Percentiles rank a stretch among this genome's conserved stretches.
Evolutionary conservation across 2,329 filamentous ascomycete genomes (phyloP).

Genomic region (Raffaelea ambrosiae): DNA sequence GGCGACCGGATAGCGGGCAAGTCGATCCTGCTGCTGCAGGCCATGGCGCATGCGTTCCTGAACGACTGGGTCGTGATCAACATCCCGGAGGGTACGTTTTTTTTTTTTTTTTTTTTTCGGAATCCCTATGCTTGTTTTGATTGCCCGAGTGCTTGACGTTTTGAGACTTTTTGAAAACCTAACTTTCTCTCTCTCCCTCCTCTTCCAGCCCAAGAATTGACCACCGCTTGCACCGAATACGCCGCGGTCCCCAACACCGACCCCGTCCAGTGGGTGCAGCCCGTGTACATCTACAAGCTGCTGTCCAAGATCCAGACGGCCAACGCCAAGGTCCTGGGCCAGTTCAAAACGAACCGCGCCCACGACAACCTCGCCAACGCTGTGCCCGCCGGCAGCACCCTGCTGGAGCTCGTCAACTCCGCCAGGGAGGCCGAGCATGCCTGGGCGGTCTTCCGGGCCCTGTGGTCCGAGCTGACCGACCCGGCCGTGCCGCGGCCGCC

Average conservation of each 20-base stretch:
- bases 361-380: constrained; percentile 44
- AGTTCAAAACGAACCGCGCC: constrained; percentile 33
- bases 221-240: constrained; percentile 75
- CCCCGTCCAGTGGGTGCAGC: constrained; percentile 64
- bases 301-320: constrained; percentile 61
- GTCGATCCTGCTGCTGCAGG: constrained; percentile 77
- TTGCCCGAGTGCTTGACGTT: too few species aligned
- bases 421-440: constrained; percentile 68
- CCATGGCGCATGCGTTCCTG: constrained; percentile 69
- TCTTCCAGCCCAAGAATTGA: constrained; percentile 64
- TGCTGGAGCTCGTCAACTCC: constrained; percentile 62
- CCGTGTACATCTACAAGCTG: constrained; percentile 65
- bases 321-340: constrained; percentile 57
- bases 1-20: constrained; percentile 75
- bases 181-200: neutral
- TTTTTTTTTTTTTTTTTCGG: neutral
- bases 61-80: constrained; percentile 85
- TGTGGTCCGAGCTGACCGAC: constrained; percentile 67
- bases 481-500: constrained; percentile 39
- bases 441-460: constrained; percentile 70
- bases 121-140: too few species aligned
- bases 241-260: constrained; percentile 53
- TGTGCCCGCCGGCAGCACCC: constrained; percentile 52
- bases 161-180: too few species aligned
- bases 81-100: constrained; percentile 70